Base-by-base conservation (phyloP, 2,329 filamentous ascomycete genomes). In the Neodidymelliopsis sp. region DNA sequence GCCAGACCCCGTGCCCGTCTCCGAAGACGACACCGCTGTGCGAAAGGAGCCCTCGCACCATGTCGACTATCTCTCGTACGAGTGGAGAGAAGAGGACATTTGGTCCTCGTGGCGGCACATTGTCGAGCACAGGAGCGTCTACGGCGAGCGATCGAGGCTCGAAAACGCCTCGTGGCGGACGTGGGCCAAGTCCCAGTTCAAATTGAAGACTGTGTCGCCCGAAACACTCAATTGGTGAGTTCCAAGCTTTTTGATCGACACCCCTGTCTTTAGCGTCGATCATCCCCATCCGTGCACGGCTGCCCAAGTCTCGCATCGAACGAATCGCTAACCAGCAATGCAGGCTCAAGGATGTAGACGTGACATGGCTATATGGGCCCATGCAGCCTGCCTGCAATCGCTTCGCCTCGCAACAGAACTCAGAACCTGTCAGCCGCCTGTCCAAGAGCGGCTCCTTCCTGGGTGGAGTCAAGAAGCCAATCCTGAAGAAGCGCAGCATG, bases 121-220 rank as follows among this genome's bases (percentile, higher is more conserved):
- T 62, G 86, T 92, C 12, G 87, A 89, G 20, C 89, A 90, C 64
- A 82, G 88, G 62, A 85, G 85, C 51, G 83, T 90, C 42, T 95
- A 95, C 58, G 86, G 84, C 61, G 93, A 97, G 71, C 84, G 88
- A 25, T 87, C 86, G 24, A 82, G 94, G 38, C 75, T 97, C 22
- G 94, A 97, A 73, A 97, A 99, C 73, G 94, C 94, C 3, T 96
- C 91, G 0, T 99, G 94, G 94, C 84, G 94, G 69, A 94, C 91
- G 1, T 97, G 94, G 94, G 89, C 90, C 70, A 97, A 97, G 74
- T 82, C 89, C 37, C 96, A 96, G 75, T 88, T 95, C 72, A 85
- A 88, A 29, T 79, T 97, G 37, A 87, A 85, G 69, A 97, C 93
- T 0, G 85, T 97, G 16, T 91, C 91, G 6, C 91, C 94, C 3